These are phyloP conservation scores for Metschnikowia hibisci DNA, from an alignment of 805 yeast species.

Conservation along the genomic window DNA sequence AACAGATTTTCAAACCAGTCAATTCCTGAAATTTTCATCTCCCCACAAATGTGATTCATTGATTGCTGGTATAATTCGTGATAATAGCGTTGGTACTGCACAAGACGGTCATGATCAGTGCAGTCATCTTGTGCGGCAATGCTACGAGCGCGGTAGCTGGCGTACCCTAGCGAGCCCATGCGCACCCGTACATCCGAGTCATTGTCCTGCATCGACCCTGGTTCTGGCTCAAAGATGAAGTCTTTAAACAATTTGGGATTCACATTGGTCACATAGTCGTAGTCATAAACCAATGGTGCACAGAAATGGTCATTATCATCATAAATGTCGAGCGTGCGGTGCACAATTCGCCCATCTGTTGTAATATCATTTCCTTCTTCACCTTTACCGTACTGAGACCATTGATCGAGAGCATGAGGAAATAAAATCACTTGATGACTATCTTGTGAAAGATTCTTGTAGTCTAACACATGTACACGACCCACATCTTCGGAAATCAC, in stretches of 20 bases:
- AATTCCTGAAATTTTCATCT: conserved; percentile 41
- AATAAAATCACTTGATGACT: conserved; percentile 60
- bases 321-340: conserved; percentile 11
- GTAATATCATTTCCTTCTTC: not conserved
- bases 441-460: conserved; percentile 49
- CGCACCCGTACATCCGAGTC: not conserved
- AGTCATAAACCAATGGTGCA: conserved; percentile 42
- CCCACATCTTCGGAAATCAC: conserved; percentile 82
- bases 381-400: conserved; percentile 23
- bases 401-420: conserved; percentile 49
- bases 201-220: not conserved
- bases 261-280: conserved; percentile 32
- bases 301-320: conserved; percentile 17
- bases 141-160: conserved; percentile 2
- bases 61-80: conserved; percentile 31
- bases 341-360: not conserved
- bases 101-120: conserved; percentile 1
- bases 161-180: conserved; percentile 3
- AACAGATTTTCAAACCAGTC: conserved; percentile 34
- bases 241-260: conserved; percentile 38
- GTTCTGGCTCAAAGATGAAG: conserved; percentile 30
- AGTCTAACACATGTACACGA: conserved; percentile 78
- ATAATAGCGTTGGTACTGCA: conserved; percentile 12
- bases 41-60: conserved; percentile 37
- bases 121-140: conserved; percentile 1